Evolutionary conservation across 2,329 filamentous ascomycete species (phyloP).

Genomic region (Clarireedia hainanense): DNA sequence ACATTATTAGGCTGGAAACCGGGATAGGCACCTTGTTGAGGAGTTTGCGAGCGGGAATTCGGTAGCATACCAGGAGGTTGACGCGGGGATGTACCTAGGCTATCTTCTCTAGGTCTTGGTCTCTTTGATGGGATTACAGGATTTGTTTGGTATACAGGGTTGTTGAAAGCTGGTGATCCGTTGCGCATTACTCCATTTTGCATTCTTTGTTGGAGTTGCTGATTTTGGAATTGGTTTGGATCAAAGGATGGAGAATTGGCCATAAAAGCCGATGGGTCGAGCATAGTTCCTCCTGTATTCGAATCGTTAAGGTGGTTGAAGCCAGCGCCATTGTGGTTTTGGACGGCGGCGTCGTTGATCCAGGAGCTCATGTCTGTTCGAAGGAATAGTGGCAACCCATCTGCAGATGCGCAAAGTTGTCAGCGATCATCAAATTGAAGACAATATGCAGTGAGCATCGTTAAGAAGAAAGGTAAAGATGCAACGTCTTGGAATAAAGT

Average conservation of each 20-base stretch:
- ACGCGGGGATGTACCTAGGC: slow-evolving; percentile 72
- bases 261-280: slow-evolving; percentile 60
- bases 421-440: slow-evolving; percentile 20
- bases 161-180: slow-evolving; percentile 70
- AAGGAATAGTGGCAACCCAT: slow-evolving; percentile 32
- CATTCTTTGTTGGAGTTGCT: slow-evolving; percentile 48
- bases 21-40: slow-evolving; percentile 63
- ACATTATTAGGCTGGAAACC: slow-evolving; percentile 59
- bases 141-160: slow-evolving; percentile 75
- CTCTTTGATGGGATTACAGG: slow-evolving; percentile 86
- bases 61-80: slow-evolving; percentile 67
- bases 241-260: slow-evolving; percentile 52
- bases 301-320: slow-evolving; percentile 55
- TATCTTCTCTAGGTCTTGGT: slow-evolving; percentile 73
- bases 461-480: slow-evolving; percentile 1
- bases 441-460: slow-evolving; percentile 5
- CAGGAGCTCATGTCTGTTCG: slow-evolving; percentile 59
- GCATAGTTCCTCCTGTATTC: slow-evolving; percentile 49
- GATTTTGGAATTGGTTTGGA: slow-evolving; percentile 42
- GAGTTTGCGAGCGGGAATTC: slow-evolving; percentile 85
- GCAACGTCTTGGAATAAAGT: slow-evolving; percentile 3
- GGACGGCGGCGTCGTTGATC: slow-evolving; percentile 62
- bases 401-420: slow-evolving; percentile 24
- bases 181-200: slow-evolving; percentile 81
- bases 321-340: slow-evolving; percentile 63